A percentile compares a stretch with the other conserved stretches of the same genome.
These are phyloP conservation scores for Cryphonectria naterciae DNA, from an alignment of 2,329 filamentous ascomycete genomes.

Conservation along the genomic window DNA sequence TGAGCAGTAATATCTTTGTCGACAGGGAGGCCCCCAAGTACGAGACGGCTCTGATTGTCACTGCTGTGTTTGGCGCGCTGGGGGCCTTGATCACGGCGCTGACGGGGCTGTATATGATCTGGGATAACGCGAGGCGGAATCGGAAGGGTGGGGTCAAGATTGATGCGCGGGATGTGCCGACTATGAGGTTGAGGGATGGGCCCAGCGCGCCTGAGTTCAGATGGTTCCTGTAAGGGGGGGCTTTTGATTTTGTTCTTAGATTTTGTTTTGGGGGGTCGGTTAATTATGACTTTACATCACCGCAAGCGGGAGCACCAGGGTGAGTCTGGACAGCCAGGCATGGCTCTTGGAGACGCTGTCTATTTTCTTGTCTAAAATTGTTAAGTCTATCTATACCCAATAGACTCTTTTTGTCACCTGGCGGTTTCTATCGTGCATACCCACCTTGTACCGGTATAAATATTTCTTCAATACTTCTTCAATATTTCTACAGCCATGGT, in stretches of 20 bases:
- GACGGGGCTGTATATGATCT: conserved; percentile 67
- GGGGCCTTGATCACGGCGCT: conserved; percentile 59
- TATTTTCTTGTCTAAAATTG: neutral
- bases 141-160: conserved; percentile 57
- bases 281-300: neutral
- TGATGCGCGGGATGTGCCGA: conserved; percentile 60
- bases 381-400: conserved; percentile 5
- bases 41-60: conserved; percentile 66
- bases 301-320: neutral
- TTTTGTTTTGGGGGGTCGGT: neutral
- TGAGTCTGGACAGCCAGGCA: neutral
- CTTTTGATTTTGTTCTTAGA: neutral
- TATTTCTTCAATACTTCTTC: neutral
- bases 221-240: conserved; percentile 53
- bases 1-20: conserved; percentile 70
- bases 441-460: neutral
- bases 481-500: neutral
- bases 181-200: conserved; percentile 58
- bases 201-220: conserved; percentile 58
- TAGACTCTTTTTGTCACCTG: neutral
- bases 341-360: neutral
- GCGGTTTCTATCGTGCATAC: neutral
- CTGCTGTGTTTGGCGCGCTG: conserved; percentile 64
- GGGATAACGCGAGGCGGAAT: conserved; percentile 67
- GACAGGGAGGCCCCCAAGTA: conserved; percentile 66